Evolutionary conservation across 306 rosid species (phyloP), one percentile per base, ranked within the genome.

Genomic region (Mimosa bimucronata): DNA sequence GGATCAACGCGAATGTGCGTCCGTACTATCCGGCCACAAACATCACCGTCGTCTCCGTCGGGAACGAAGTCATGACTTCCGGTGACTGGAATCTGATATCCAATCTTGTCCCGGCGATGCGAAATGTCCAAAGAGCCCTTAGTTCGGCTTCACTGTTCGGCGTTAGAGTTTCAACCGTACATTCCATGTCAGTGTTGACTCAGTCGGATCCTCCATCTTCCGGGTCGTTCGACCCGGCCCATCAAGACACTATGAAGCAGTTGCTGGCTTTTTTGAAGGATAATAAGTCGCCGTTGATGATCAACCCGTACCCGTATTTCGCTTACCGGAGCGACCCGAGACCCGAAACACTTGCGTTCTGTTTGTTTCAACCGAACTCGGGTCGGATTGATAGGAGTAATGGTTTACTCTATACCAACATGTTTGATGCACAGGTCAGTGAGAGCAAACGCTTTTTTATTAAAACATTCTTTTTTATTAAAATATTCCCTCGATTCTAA

Each of bases 361-460:
- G 99, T 42, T 37, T 95, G 71, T 95, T 95, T 80, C 90, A 91
- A 31, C 94, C 94, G 0, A 95, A 93, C 77, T 86, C 97, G 79
- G 97, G 99, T 3, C 97, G 98, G 34, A 88, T 88, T 52, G 97
- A 95, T 79, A 83, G 96, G 30, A 93, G 90, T 21, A 89, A 80
- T 10, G 96, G 97, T 1, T 85, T 90, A 44, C 92, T 90, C 46
- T 95, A 95, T 86, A 86, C 87, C 79, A 95, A 95, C 81, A 93
- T 95, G 99, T 95, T 95, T 79, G 97, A 95, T 48, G 97, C 99
- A 53, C 98, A 93, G 96, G 99, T 95, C 16, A 55, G 77, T 75
- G 18, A 10, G n/a, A n/a, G n/a, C n/a, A n/a, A n/a, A n/a, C n/a
- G 5, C 38, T 34, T 34, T 34, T 34, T 34, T 34, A n/a, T n/a